Evolutionary conservation across 768 basidiomycete species (phyloP), one percentile per base, ranked within the genome.

Genomic region (Termitomyces sp.): DNA sequence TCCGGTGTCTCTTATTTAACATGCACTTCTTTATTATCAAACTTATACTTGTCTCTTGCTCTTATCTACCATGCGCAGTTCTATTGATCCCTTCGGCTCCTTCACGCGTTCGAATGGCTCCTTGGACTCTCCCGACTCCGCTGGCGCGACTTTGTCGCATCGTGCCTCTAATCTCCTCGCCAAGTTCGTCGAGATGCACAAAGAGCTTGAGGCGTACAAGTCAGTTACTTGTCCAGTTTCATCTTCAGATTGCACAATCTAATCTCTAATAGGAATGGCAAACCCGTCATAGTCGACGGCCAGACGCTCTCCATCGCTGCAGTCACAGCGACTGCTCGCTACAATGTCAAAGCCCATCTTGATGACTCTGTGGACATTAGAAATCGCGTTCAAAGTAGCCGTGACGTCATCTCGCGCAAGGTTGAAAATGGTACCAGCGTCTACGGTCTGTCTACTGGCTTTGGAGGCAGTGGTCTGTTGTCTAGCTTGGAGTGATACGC

Each of bases 401-500:
- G 89, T 20, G 72, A 78, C 48, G 84, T 88, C 65, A 87, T 92
- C 36, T 72, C 82, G 1, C 76, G 79, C 66, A 92, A 92, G 69
- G 83, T 92, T 18, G 81, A 77, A 30, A 75, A 74, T 7, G 82
- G 84, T 16, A 80, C 84, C 32, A 89, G 87, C 62, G 81, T 94
- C 20, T 94, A 94, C 65, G 92, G 92, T 5, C 77, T 94, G 35
- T 89, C 87, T 49, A 90, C 89, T 5, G 89, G 89, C 35, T 90
- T 87, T 62, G 88, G 89, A 43, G 89, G 88, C 5, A 87, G 85
- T 65, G 86, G 87, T 76, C 59, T 40, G 75, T 69, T 7, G 22
- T 43, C 26, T n/a, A 6, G 7, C 22, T 52, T 22, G 18, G 28
- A 28, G 16, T 13, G 11, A 10, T 5, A 28, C 24, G 4, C 9